A percentile compares a stretch with the other conserved stretches of the same genome.
Evolutionary conservation across 2,329 filamentous ascomycete species (phyloP).

Genomic region (Botrytis cinerea): DNA sequence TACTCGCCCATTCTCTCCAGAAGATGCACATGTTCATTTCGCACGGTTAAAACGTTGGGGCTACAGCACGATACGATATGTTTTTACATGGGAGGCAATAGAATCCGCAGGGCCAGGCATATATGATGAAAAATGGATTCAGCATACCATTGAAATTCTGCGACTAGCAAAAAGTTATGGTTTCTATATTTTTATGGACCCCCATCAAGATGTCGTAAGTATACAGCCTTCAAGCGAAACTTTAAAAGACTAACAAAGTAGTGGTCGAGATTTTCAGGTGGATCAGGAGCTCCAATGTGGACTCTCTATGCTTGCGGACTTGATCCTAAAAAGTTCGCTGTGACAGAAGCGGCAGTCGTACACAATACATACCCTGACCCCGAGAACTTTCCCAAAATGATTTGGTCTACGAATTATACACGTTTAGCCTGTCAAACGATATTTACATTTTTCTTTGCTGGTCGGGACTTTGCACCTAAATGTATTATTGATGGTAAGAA

Average conservation of each 20-base stretch:
- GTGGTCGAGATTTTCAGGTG: constrained; percentile 94
- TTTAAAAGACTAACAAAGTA: constrained; percentile 29
- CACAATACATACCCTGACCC: constrained; percentile 92
- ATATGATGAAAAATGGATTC: constrained; percentile 93
- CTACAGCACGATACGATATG: constrained; percentile 94
- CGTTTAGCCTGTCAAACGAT: constrained; percentile 85
- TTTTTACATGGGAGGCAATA: constrained; percentile 99
- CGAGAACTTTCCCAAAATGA: constrained; percentile 92
- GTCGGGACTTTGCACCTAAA: constrained; percentile 89
- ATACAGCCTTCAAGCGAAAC: constrained; percentile 3
- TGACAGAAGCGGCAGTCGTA: constrained; percentile 88
- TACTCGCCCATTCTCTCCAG: constrained; percentile 76
- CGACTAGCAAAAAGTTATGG: constrained; percentile 84
- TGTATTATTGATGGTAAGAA: constrained; percentile 93
- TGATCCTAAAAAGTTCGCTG: constrained; percentile 80
- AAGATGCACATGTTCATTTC: constrained; percentile 86
- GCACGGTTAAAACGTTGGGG: constrained; percentile 82
- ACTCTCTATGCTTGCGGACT: constrained; percentile 92
- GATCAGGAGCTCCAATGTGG: constrained; percentile 96
- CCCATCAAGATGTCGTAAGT: constrained; percentile 92
- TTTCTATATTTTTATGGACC: constrained; percentile 98
- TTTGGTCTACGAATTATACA: constrained; percentile 97
- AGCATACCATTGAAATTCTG: constrained; percentile 84
- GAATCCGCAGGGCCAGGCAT: constrained; percentile 86
- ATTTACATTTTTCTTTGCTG: constrained; percentile 92